Evolutionary conservation across 371 early-diverging fungal species (phyloP), one percentile per base, ranked within the genome.

Genomic region (Mortierella sp.): DNA sequence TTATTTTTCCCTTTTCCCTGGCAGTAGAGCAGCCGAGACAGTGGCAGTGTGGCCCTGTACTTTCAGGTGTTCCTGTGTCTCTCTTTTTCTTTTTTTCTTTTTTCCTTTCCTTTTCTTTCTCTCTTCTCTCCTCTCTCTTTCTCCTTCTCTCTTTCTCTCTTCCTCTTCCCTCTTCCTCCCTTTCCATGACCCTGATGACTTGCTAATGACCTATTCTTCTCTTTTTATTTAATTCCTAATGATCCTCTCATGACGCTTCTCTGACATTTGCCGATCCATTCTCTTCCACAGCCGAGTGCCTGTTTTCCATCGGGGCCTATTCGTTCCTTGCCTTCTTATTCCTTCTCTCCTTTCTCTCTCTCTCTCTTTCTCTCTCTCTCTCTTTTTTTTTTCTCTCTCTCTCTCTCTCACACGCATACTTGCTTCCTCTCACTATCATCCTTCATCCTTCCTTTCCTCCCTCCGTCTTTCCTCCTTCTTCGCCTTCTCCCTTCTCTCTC

Each of bases 61-160:
- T n/a, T n/a, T n/a, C n/a, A n/a, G n/a, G n/a, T n/a, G n/a, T n/a
- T n/a, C n/a, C n/a, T n/a, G n/a, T 23, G 53, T 12, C 21, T 4
- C 21, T 23, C 16, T 4, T 53, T 4, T 23, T 12, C 21, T 11
- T 43, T 2, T 58, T 11, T 23, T 37, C 53, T 52, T 52, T 51
- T 59, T 60, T 53, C 43, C 48, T 28, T 51, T 66, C 25, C 57
- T 7, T 56, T 25, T 46, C 64, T 25, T 44, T 44, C 21, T 45
- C 47, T 43, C 45, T 45, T 55, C n/a, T 47, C 66, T 45, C 48
- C 26, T 50, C 58, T 9, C 23, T 48, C 65, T 15, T n/a, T 25
- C 48, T 9, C 21, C 19, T 18, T 18, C 43, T 28, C 29, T 21
- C 19, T 25, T 44, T 15, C 19, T 18, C 28, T 45, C 48, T 16